Percentiles rank a stretch among this genome's conserved stretches.
Conservation (phyloP, 2,329 filamentous ascomycete species). For the Nemania abortiva region DNA sequence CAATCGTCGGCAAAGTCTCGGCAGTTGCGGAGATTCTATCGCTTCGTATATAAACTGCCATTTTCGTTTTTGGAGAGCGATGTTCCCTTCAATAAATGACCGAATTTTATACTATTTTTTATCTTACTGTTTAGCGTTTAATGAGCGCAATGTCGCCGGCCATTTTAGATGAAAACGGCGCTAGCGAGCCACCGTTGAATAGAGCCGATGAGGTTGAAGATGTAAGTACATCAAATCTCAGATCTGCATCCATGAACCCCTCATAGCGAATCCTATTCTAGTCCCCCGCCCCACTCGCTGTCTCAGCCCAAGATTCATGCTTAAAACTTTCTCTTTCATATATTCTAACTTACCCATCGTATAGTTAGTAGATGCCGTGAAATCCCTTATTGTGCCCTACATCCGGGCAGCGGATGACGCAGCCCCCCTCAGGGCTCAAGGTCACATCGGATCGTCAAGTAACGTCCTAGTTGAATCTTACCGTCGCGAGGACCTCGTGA, state of each 20-base stretch:
- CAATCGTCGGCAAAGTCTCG: constrained; percentile 38
- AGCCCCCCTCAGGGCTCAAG: constrained; percentile 63
- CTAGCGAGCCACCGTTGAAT: constrained; percentile 43
- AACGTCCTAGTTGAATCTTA: constrained; percentile 74
- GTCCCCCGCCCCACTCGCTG: constrained; percentile 15
- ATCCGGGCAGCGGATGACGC: constrained; percentile 77
- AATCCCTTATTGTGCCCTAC: constrained; percentile 76
- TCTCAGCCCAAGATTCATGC: neutral
- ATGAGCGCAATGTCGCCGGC: constrained; percentile 17
- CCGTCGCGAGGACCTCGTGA: constrained; percentile 67
- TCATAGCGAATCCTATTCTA: neutral
- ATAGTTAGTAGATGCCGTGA: constrained; percentile 76
- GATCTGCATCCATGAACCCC: constrained; percentile 8
- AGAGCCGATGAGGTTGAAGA: constrained; percentile 61
- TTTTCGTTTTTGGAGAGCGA: constrained; percentile 8
- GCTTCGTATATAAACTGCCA: constrained; percentile 3
- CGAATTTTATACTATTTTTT: neutral
- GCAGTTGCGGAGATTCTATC: constrained; percentile 21
- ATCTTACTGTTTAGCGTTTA: neutral
- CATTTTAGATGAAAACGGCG: constrained; percentile 26
- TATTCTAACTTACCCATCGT: constrained; percentile 2
- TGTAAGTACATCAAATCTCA: constrained; percentile 51
- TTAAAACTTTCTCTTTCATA: neutral
- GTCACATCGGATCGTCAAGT: constrained; percentile 54
- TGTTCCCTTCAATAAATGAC: neutral